Base-by-base conservation (phyloP, 768 basidiomycete species). In the Panellus pusillus region DNA sequence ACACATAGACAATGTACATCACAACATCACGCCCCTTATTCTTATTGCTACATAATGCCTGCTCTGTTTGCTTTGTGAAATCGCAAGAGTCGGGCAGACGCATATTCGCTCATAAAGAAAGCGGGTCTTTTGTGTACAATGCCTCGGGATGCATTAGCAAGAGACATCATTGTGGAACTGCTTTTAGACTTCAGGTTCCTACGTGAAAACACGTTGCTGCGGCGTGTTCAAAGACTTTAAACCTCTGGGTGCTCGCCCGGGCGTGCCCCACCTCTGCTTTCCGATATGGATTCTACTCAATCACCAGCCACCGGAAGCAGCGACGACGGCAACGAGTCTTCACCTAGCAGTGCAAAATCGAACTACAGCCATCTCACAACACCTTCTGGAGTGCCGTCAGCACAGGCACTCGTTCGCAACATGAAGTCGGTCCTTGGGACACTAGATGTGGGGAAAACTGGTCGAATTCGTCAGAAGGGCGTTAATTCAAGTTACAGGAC, bases 401-500 rank as follows among this genome's bases (percentile, higher is more conserved):
- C 55, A 17, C 51, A 61, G 39, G 44, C 28, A 36, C 31, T 51
- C 53, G 65, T 60, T 63, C 35, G 43, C 24, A 53, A 51, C 18
- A 63, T 74, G 66, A 71, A 69, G 50, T 58, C 49, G n/a, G 63
- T 64, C 19, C 57, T 74, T 15, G 61, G 50, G n/a, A 63, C 66
- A 9, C 57, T 76, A 15, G 66, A 64, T 31, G 75, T 74, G 44
- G 55, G 65, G 9, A n/a, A 9, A 40, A 40, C 32, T 35, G 11
- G 50, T 31, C 9, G 27, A 4, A 38, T 2, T 18, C 11, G 46
- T 15, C 37, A 47, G 14, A 11, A 18, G 17, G 18, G 4, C 9
- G 13, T 9, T 17, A 15, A 15, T 9, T 28, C 18, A 44, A 15
- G 19, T 27, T 12, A 15, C 51, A 83, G 82, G 65, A 66, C 5